Conservation (phyloP, 2,329 filamentous ascomycete species). For the Pleoardoris graminearum region DNA sequence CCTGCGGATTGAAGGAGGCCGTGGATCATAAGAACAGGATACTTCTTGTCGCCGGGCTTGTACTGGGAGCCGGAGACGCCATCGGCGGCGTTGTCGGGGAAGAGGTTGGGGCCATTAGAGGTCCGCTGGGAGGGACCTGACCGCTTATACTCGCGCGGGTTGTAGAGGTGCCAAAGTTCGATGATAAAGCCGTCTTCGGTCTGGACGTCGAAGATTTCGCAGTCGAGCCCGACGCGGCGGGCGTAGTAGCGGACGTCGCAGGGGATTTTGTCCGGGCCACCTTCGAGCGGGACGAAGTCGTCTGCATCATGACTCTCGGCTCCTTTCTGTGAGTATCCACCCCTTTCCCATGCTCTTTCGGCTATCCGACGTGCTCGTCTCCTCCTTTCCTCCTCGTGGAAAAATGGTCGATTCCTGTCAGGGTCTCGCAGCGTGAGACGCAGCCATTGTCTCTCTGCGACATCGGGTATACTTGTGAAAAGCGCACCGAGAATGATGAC, state of each 20-base stretch:
- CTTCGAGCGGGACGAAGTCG: constrained; percentile 75
- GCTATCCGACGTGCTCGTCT: constrained; percentile 60
- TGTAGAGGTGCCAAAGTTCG: constrained; percentile 84
- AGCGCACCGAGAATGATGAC: constrained; percentile 76
- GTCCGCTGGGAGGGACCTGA: constrained; percentile 55
- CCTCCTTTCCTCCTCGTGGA: constrained; percentile 69
- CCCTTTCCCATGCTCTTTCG: constrained; percentile 64
- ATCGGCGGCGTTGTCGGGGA: constrained; percentile 48
- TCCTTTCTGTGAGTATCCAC: constrained; percentile 40
- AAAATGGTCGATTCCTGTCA: constrained; percentile 66
- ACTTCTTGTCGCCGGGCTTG: constrained; percentile 59
- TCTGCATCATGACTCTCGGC: constrained; percentile 48
- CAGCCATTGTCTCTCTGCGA: constrained; percentile 55
- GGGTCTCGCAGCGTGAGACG: constrained; percentile 64
- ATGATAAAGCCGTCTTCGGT: constrained; percentile 95
- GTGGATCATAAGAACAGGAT: constrained; percentile 85
- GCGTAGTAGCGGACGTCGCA: constrained; percentile 87
- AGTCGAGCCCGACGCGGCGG: constrained; percentile 80
- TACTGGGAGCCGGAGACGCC: constrained; percentile 32
- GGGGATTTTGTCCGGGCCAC: constrained; percentile 75
- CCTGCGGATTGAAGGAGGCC: constrained; percentile 86
- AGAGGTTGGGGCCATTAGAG: constrained; percentile 64
- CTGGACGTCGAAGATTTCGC: constrained; percentile 80
- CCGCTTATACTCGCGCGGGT: constrained; percentile 72
- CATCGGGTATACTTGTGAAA: constrained; percentile 65